Base-by-base conservation (phyloP, 106 monocot species). In the Allium cepa region DNA sequence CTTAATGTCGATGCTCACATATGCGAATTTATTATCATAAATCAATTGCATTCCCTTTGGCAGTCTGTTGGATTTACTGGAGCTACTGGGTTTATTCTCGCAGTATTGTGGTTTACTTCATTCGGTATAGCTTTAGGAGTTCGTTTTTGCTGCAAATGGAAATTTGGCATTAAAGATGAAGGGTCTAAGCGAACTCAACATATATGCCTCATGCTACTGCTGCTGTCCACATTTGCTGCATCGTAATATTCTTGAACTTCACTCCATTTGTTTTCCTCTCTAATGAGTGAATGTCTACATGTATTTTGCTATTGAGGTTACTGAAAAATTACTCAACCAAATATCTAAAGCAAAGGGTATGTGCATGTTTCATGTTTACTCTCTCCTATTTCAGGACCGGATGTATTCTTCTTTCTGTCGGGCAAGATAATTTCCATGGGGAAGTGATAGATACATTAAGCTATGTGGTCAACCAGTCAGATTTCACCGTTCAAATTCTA, bases 21-120 rank as follows among this genome's bases (percentile, higher is more conserved):
- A 36, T 36, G 36, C 5, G 36, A 36, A 36, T 36, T 36, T 36
- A 36, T 36, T 36, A 36, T 4, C 36, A 36, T 36, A 36, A 36
- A 36, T 36, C 36, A 36, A 36, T 5, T 36, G 36, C 36, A 36
- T 36, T 36, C 36, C 60, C 66, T 74, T 18, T 75, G 80, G 64
- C 82, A 94, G 94, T 94, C 94, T 72, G 90, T 94, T 80, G 82
- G 82, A 52, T 90, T 90, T 74, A 94, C 94, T 69, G 94, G 94
- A 52, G 69, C 77, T 63, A 60, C 76, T 72, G 94, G 82, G 18
- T 85, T 94, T 66, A 50, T 85, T 71, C 72, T 94, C 62, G 82
- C 87, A 60, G 53, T 78, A 47, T 8, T 83, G 68, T 94, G 90
- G 94, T 83, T 94, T 56, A 26, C 83, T 56, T 77, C 70, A 10